A percentile compares a stretch with the other conserved stretches of the same genome.
Conservation (phyloP, 257 asterid species). For the Linderniella brevidens region DNA sequence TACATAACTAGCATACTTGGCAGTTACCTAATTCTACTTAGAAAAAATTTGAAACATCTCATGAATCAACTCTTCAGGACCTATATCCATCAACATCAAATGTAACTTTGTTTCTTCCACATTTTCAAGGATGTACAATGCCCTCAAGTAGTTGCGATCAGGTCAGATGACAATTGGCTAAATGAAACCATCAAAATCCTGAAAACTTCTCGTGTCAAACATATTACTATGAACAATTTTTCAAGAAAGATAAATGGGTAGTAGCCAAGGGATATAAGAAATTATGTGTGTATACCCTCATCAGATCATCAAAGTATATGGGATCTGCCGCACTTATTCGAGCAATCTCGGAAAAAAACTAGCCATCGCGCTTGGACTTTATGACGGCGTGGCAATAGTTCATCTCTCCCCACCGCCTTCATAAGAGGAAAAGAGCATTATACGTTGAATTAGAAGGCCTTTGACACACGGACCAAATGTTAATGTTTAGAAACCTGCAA, state of each 20-base stretch:
- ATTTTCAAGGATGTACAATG: slow-evolving; percentile 27
- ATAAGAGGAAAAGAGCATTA: slow-evolving; percentile 21
- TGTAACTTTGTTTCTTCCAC: slow-evolving; percentile 24
- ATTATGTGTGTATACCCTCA: slow-evolving; percentile 22
- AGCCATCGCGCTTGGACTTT: slow-evolving; percentile 25
- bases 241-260: neutral
- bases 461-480: slow-evolving; percentile 21
- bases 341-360: slow-evolving; percentile 30
- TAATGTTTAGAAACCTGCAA: neutral
- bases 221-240: neutral
- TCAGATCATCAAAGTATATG: slow-evolving; percentile 22
- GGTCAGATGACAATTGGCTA: slow-evolving; percentile 22
- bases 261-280: neutral
- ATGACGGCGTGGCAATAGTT: slow-evolving; percentile 16
- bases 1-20: neutral
- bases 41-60: slow-evolving; percentile 34
- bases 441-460: slow-evolving; percentile 21
- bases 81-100: slow-evolving; percentile 31
- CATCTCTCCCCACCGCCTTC: slow-evolving; percentile 24
- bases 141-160: slow-evolving; percentile 17
- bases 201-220: slow-evolving; percentile 25
- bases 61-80: slow-evolving; percentile 14
- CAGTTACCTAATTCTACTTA: slow-evolving; percentile 26
- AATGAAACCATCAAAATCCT: slow-evolving; percentile 20
- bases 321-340: slow-evolving; percentile 36